Evolutionary conservation across 495 filamentous ascomycete species (phyloP), one percentile per base, ranked within the genome.

Genomic region (Glutinoglossum americanum): DNA sequence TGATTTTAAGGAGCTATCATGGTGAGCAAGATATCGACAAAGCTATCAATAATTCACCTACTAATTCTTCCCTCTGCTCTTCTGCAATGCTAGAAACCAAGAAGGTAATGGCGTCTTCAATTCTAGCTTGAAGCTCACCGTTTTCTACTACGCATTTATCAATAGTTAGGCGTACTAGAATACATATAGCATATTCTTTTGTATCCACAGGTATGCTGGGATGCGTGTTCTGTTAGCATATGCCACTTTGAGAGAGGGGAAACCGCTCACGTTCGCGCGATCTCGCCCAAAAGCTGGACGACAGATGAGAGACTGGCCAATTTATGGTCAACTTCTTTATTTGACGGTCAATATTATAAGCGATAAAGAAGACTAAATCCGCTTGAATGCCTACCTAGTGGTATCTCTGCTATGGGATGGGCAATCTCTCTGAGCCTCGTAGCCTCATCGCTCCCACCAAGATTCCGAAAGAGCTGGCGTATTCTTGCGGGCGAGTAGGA

Each of bases 361-460:
- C 11, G 1, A n/a, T 53, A 10, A 28, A 6, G 23, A 15, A 53
- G 3, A 30, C 26, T 28, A 27, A 3, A 11, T 28, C 15, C 49
- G 5, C 32, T 56, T 39, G 54, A 25, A 32, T 41, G 30, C 49
- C 19, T 17, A 53, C 49, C 49, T 15, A 27, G 28, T 6, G 49
- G 49, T 53, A 19, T 30, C 26, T 53, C 49, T 53, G 49, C 3
- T 21, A 53, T 17, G 15, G 28, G 49, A 19, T 27, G 49, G 28
- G 49, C 26, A 32, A 32, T 53, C 19, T 53, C 13, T 6, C 26
- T 30, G 23, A 53, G 41, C 27, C 3, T 27, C 19, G 54, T 45
- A 15, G 62, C 63, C 25, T 65, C 64, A n/a, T 48, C 48, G 30
- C 44, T 64, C 15, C 59, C 66, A 19, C 63, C 65, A 21, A 67